Conservation (phyloP, 768 basidiomycete genomes). For the Leccinum barrowsii region DNA sequence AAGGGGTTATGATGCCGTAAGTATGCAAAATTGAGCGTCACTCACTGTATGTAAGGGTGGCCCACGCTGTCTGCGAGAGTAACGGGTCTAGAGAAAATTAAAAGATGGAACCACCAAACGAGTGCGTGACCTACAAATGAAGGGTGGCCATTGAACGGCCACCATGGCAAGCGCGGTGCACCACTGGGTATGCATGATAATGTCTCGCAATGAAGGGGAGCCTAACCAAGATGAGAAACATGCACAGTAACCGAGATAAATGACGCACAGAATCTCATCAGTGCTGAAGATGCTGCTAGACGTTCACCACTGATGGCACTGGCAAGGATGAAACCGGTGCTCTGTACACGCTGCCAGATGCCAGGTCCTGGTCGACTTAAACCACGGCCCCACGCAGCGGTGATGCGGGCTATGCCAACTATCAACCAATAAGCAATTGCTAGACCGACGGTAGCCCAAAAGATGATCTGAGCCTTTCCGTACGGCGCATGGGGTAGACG, state of each 20-base stretch:
- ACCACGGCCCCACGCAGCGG: conserved; percentile 83
- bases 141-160: conserved; percentile 92
- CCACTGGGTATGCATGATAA: conserved; percentile 93
- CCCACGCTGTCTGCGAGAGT: conserved; percentile 84
- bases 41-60: conserved; percentile 73
- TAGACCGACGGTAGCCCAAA: conserved; percentile 72
- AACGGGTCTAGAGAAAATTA: conserved; percentile 66
- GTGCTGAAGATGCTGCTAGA: conserved; percentile 76
- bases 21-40: conserved; percentile 9
- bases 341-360: conserved; percentile 70
- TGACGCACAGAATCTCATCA: conserved; percentile 82
- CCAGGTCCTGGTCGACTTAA: conserved; percentile 52
- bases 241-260: conserved; percentile 9
- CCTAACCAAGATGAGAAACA: conserved; percentile 41
- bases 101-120: conserved; percentile 12
- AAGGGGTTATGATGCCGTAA: conserved; percentile 9
- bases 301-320: conserved; percentile 93
- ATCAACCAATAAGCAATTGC: conserved; percentile 79
- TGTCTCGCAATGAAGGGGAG: conserved; percentile 88
- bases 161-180: conserved; percentile 87
- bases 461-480: conserved; percentile 61
- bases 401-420: conserved; percentile 75
- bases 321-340: conserved; percentile 83
- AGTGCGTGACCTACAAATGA: conserved; percentile 63
- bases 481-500: conserved; percentile 53